Evolutionary conservation across 257 asterid genomes (phyloP).

Genomic region (Solanum acaule): DNA sequence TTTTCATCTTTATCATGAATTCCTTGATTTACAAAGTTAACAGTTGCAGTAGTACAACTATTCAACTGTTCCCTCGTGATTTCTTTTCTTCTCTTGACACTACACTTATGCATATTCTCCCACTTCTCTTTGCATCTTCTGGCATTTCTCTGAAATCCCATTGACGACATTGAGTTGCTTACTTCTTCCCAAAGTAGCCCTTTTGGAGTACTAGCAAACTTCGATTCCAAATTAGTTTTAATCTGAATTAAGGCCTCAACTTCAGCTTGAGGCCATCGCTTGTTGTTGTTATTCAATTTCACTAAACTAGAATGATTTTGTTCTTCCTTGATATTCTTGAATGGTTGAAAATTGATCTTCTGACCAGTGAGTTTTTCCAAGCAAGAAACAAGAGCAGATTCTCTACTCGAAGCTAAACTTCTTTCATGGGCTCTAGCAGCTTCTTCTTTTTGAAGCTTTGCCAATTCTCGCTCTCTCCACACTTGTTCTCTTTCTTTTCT

Average conservation of each 20-base stretch:
- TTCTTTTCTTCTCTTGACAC: slow-evolving; percentile 41
- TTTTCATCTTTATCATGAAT: background rate
- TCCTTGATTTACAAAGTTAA: background rate
- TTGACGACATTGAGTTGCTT: slow-evolving; percentile 5
- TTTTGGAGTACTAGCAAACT: background rate
- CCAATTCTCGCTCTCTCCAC: slow-evolving; percentile 44
- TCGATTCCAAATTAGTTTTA: slow-evolving; percentile 15
- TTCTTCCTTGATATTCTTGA: background rate
- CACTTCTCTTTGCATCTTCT: slow-evolving; percentile 63
- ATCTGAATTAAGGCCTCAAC: slow-evolving; percentile 34
- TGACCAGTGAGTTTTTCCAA: slow-evolving; percentile 55
- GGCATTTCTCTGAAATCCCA: slow-evolving; percentile 37
- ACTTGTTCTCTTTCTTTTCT: slow-evolving; percentile 41
- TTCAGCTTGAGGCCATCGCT: slow-evolving; percentile 24
- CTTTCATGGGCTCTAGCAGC: slow-evolving; percentile 30
- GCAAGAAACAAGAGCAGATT: slow-evolving; percentile 40
- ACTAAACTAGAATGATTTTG: background rate
- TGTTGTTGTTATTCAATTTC: background rate
- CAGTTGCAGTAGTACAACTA: background rate
- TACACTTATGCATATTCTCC: slow-evolving; percentile 55
- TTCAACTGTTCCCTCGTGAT: slow-evolving; percentile 17
- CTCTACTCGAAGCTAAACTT: slow-evolving; percentile 31
- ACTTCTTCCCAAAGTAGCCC: slow-evolving; percentile 15
- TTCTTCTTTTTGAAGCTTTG: slow-evolving; percentile 23
- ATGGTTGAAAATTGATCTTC: slow-evolving; percentile 10